Evolutionary conservation across 1,284 basidiomycete genomes (phyloP).

Genomic region (Phellopilus nigrolimitatus): DNA sequence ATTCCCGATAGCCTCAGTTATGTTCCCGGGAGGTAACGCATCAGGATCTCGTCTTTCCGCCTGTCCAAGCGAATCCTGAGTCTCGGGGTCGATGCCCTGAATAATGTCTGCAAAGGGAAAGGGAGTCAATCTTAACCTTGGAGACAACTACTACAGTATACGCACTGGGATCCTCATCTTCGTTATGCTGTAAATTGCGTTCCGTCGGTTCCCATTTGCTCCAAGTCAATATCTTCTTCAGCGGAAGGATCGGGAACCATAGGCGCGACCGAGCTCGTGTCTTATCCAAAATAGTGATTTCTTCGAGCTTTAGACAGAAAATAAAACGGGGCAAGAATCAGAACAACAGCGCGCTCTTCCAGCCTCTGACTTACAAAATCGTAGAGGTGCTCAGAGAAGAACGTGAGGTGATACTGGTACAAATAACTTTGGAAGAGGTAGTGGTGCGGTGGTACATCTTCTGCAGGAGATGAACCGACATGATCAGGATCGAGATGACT

Average conservation of each 20-base stretch:
- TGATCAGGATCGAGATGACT: conserved; percentile 55
- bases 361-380: conserved; percentile 23
- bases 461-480: conserved; percentile 28
- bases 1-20: conserved; percentile 47
- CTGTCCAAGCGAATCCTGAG: conserved; percentile 50
- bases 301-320: background rate
- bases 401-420: conserved; percentile 53
- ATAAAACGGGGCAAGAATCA: background rate
- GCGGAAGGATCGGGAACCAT: conserved; percentile 61
- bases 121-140: background rate
- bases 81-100: conserved; percentile 45
- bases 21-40: conserved; percentile 62
- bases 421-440: conserved; percentile 66
- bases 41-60: conserved; percentile 66
- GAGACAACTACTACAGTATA: background rate
- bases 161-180: conserved; percentile 52
- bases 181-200: conserved; percentile 38
- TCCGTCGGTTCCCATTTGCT: conserved; percentile 44
- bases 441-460: conserved; percentile 50
- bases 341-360: conserved; percentile 34
- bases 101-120: conserved; percentile 43
- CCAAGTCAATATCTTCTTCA: conserved; percentile 38
- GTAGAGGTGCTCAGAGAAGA: conserved; percentile 33
- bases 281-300: conserved; percentile 2
- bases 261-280: conserved; percentile 43